Conservation (phyloP, 1,284 basidiomycete genomes). For the Ceratobasidium sp. region DNA sequence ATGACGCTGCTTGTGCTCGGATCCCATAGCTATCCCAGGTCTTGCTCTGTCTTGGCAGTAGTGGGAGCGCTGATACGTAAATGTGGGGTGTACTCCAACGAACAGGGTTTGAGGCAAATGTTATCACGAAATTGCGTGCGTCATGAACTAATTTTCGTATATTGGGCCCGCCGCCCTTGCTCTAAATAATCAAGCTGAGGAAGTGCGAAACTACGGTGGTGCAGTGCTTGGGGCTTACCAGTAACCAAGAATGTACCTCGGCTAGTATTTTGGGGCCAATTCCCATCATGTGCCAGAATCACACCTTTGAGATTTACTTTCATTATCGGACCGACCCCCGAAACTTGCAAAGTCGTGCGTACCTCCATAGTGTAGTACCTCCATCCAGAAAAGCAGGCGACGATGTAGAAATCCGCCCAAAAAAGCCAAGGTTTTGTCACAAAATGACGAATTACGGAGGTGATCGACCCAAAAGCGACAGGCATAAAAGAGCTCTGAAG, state of each 20-base stretch:
- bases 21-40: neutral
- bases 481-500: neutral
- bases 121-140: neutral
- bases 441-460: neutral
- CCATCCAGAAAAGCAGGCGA: neutral
- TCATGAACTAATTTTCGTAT: neutral
- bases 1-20: neutral
- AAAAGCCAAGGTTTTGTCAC: neutral
- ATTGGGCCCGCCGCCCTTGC: neutral
- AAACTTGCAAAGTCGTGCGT: neutral
- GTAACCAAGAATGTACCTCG: neutral
- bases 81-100: neutral
- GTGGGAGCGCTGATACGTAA: neutral
- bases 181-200: neutral
- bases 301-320: no score
- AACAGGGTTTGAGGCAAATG: neutral
- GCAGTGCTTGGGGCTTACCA: neutral
- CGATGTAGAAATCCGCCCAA: neutral
- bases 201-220: neutral
- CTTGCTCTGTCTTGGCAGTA: neutral
- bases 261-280: neutral
- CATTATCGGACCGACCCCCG: neutral
- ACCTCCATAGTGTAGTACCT: neutral
- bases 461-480: slow-evolving; percentile 17
- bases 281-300: no score